These are phyloP conservation scores for Cladosporium colombiae DNA, from an alignment of 2,329 filamentous ascomycete species.

Conservation along the genomic window DNA sequence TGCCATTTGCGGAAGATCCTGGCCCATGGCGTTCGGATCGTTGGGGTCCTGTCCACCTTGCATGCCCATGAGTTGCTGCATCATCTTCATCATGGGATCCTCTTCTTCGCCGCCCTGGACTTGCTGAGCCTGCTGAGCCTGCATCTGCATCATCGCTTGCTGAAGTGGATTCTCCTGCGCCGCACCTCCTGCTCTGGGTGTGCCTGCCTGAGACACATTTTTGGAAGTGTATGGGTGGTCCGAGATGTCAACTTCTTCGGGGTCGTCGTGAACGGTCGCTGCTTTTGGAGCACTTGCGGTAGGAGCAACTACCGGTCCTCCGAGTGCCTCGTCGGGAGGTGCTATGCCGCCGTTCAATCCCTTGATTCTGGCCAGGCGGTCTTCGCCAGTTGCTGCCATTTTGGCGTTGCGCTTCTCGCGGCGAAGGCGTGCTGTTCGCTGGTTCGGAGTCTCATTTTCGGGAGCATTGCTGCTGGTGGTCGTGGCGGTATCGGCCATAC, in stretches of 20 bases:
- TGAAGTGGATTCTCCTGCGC: constrained; percentile 30
- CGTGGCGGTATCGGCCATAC: constrained; percentile 34
- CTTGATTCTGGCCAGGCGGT: constrained; percentile 73
- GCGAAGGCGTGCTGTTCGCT: constrained; percentile 67
- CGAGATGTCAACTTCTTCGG: constrained; percentile 79
- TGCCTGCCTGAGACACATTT: constrained; percentile 25
- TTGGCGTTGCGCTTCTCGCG: constrained; percentile 80
- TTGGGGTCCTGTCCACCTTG: constrained; percentile 30
- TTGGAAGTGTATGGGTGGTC: constrained; percentile 44
- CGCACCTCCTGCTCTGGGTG: constrained; percentile 19
- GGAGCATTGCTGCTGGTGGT: constrained; percentile 29
- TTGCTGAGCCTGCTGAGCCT: constrained; percentile 26
- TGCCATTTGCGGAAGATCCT: constrained; percentile 45
- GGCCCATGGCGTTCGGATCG: constrained; percentile 40
- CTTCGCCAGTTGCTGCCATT: constrained; percentile 69
- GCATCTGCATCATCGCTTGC: constrained; percentile 36
- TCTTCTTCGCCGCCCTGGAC: constrained; percentile 37
- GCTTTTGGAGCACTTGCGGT: constrained; percentile 35
- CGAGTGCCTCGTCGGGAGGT: constrained; percentile 35
- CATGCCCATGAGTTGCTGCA: constrained; percentile 69
- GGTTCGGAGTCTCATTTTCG: constrained; percentile 44
- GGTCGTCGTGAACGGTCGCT: constrained; percentile 56
- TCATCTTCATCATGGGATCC: constrained; percentile 74
- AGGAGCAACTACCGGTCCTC: constrained; percentile 28
- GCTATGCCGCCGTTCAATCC: constrained; percentile 58